Conservation (phyloP, 1,284 basidiomycete species). For the Vanrija pseudolonga region DNA sequence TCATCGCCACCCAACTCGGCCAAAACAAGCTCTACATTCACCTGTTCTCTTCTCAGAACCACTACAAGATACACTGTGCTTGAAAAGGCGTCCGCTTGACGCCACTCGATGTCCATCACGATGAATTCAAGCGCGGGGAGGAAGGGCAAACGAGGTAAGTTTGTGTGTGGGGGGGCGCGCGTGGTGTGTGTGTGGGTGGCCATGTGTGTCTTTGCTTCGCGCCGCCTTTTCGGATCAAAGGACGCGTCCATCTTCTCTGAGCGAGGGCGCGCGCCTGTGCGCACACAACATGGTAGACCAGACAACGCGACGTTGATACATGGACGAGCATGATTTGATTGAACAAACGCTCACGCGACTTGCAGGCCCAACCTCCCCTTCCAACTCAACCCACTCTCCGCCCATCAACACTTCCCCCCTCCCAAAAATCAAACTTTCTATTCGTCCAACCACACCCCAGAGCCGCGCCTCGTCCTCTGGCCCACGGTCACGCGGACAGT, state of each 20-base stretch:
- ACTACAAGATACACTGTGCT: slow-evolving; percentile 18
- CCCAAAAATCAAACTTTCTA: slow-evolving; percentile 19
- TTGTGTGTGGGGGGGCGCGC: too few species aligned
- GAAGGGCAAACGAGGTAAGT: slow-evolving; percentile 25
- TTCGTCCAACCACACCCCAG: slow-evolving; percentile 6
- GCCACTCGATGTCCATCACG: slow-evolving; percentile 16
- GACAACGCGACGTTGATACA: too few species aligned
- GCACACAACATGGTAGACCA: too few species aligned
- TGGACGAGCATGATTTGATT: too few species aligned
- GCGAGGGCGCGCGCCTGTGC: neutral
- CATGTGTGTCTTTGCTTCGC: neutral
- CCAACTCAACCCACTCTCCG: slow-evolving; percentile 14
- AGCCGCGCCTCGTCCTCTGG: slow-evolving; percentile 3
- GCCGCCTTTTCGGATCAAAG: too few species aligned
- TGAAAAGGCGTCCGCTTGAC: slow-evolving; percentile 4
- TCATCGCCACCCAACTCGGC: slow-evolving; percentile 12
- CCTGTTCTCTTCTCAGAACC: slow-evolving; percentile 15
- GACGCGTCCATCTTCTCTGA: neutral
- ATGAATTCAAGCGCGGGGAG: slow-evolving; percentile 17
- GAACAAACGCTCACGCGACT: slow-evolving; percentile 19
- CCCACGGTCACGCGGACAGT: slow-evolving; percentile 2
- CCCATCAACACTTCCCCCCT: slow-evolving; percentile 9
- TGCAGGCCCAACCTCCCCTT: slow-evolving; percentile 19
- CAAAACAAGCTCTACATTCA: slow-evolving; percentile 11
- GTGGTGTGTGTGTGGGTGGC: too few species aligned